phyloP scores from a whole-genome alignment of 2,329 filamentous ascomycete species.

The Ophiostoma perfectum region DNA sequence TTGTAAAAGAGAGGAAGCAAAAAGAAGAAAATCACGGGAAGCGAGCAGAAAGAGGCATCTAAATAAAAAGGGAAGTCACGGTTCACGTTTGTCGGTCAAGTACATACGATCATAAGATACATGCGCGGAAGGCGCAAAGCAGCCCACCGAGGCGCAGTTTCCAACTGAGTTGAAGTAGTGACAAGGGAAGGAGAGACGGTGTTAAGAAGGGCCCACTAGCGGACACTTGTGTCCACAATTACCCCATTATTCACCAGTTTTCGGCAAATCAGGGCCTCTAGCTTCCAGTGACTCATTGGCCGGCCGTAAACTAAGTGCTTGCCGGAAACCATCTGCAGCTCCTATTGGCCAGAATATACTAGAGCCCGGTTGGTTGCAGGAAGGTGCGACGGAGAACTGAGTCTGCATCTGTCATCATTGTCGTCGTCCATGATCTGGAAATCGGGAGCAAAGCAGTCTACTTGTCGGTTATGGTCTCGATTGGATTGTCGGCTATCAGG shows the following conservation, averaged over 20 bases:
- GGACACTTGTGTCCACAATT: not conserved
- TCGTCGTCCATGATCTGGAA: not conserved
- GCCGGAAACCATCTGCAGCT: not conserved
- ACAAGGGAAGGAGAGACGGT: not conserved
- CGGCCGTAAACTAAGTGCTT: not conserved
- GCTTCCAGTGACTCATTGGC: conserved; percentile 12
- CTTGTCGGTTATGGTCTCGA: not conserved
- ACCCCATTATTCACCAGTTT: no score
- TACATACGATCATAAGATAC: conserved; percentile 13
- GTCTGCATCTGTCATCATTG: not conserved
- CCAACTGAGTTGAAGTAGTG: not conserved
- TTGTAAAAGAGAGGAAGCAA: not conserved
- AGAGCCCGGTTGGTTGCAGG: not conserved
- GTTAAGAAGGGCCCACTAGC: not conserved
- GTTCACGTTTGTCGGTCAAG: not conserved
- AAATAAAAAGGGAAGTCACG: conserved; percentile 5
- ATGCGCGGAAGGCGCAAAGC: conserved; percentile 16
- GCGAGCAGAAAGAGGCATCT: not conserved
- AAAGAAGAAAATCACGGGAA: conserved; percentile 4
- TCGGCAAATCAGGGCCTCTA: not conserved
- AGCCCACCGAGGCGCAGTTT: conserved; percentile 23
- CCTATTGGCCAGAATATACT: not conserved
- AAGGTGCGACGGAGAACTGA: not conserved
- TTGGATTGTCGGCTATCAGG: not conserved
- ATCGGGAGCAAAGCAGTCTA: not conserved